phyloP scores from a whole-genome alignment of 257 asterid species.

The Eustoma russellianum region DNA sequence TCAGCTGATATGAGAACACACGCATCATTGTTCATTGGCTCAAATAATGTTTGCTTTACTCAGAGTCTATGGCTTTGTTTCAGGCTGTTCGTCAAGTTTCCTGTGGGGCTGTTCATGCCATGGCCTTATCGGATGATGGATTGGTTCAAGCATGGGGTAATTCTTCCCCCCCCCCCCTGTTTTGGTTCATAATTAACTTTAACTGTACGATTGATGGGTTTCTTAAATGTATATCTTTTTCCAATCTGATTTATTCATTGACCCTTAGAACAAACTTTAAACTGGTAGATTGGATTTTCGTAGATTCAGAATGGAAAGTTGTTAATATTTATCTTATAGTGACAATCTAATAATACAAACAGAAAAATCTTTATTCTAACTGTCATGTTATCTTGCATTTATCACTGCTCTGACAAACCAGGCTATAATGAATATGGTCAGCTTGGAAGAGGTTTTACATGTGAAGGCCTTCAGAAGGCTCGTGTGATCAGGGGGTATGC shows the following conservation, averaged over 20 bases:
- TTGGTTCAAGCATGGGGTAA: conserved; percentile 92
- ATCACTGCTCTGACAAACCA: conserved; percentile 59
- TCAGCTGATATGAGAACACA: too few relatives aligned
- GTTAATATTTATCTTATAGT: background rate
- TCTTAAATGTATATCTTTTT: conserved; percentile 3
- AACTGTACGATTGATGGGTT: background rate
- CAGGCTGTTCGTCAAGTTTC: conserved; percentile 86
- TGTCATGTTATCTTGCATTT: conserved; percentile 20
- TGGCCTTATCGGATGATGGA: conserved; percentile 91
- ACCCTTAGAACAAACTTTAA: background rate
- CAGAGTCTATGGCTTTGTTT: conserved; percentile 7
- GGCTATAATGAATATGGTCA: conserved; percentile 98
- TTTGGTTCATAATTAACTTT: background rate
- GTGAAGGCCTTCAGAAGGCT: conserved; percentile 98
- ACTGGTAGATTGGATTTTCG: conserved; percentile 5
- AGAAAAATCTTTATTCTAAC: conserved; percentile 17
- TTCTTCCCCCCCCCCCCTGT: too few relatives aligned
- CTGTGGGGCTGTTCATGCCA: conserved; percentile 94
- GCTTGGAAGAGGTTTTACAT: conserved; percentile 96
- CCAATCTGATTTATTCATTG: background rate
- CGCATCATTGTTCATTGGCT: too few relatives aligned
- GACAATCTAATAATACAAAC: conserved; percentile 14
- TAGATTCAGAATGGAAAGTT: background rate
- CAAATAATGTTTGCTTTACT: too few relatives aligned
- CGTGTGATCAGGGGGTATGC: conserved; percentile 66